Percentiles rank a stretch among this genome's conserved stretches.
phyloP scores from a whole-genome alignment of 1,139 yeast genomes.

The Taiozyma onychis region DNA sequence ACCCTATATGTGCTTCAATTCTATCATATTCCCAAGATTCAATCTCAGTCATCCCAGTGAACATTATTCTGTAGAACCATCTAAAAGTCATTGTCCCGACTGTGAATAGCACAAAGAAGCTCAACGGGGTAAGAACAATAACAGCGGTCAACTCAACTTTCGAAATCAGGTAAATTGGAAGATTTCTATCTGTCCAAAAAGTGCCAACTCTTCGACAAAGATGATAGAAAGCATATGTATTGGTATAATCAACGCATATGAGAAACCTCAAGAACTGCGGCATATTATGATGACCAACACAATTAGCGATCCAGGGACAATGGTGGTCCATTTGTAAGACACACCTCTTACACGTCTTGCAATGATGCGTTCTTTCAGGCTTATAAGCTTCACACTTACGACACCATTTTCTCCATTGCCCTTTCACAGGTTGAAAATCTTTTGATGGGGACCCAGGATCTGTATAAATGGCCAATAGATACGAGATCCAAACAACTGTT shows the following conservation, averaged over 20 bases:
- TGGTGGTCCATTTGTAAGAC: constrained; percentile 83
- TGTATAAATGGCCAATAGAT: constrained; percentile 49
- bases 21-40: constrained; percentile 93
- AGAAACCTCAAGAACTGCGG: constrained; percentile 83
- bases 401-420: constrained; percentile 58
- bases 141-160: constrained; percentile 51
- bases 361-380: constrained; percentile 79
- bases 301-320: constrained; percentile 82
- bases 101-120: constrained; percentile 52
- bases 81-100: constrained; percentile 56
- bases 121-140: constrained; percentile 49
- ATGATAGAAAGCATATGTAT: constrained; percentile 43
- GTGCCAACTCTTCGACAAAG: constrained; percentile 36
- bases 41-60: constrained; percentile 82
- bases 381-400: constrained; percentile 58
- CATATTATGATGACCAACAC: constrained; percentile 74
- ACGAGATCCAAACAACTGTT: constrained; percentile 66
- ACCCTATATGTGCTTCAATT: constrained; percentile 55
- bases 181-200: constrained; percentile 47
- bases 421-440: constrained; percentile 31
- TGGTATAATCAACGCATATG: constrained; percentile 56
- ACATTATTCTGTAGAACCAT: constrained; percentile 48
- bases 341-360: constrained; percentile 57
- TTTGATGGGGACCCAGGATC: constrained; percentile 57
- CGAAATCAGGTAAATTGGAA: constrained; percentile 56